Percentiles rank a stretch among this genome's conserved stretches.
Conservation (phyloP, 306 rosid species). For the Castanospermum australe region DNA sequence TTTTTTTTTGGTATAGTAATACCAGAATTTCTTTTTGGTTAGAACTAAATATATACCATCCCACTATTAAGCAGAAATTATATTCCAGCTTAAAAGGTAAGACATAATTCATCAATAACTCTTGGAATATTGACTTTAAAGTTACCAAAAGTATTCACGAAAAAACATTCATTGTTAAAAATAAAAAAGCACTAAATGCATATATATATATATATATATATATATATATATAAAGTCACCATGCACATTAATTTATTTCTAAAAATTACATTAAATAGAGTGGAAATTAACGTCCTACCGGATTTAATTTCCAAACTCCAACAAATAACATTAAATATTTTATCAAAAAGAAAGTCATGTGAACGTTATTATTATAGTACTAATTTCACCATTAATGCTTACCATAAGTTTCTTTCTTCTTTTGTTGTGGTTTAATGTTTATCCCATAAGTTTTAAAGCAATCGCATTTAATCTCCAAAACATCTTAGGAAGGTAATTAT, state of each 20-base stretch:
- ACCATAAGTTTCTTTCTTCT: neutral
- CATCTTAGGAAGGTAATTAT: neutral
- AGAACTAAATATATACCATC: no score
- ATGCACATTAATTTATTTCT: neutral
- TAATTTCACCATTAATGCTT: conserved; percentile 6
- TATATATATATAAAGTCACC: neutral
- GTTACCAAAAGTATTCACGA: no score
- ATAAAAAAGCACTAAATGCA: no score
- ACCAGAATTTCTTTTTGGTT: no score
- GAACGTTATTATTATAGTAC: neutral
- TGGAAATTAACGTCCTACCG: neutral
- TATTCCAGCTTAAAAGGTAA: no score
- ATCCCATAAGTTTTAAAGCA: neutral
- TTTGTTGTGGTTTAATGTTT: neutral
- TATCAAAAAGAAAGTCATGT: neutral
- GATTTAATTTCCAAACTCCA: neutral
- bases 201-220: no score
- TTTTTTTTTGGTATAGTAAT: no score
- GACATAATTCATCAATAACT: no score
- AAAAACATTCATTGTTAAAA: no score
- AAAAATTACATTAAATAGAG: no score
- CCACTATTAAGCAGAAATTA: neutral
- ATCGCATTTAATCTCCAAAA: conserved; percentile 6
- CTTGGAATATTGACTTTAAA: no score
- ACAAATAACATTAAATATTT: neutral